Conservation (phyloP, 495 filamentous ascomycete genomes). For the Tetracladium setigerum region DNA sequence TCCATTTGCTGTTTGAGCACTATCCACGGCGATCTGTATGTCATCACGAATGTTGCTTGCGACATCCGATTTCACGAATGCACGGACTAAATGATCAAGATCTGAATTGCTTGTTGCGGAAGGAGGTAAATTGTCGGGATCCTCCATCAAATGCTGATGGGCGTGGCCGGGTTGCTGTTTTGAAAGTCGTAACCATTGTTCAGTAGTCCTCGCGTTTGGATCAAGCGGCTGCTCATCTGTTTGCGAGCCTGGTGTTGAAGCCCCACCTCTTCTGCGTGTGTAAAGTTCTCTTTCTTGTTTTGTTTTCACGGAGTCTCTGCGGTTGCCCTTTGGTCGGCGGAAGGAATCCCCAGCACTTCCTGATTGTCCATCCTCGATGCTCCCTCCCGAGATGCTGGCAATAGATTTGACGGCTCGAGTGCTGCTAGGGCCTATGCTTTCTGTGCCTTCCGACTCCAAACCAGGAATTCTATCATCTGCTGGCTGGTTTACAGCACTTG, state of each 20-base stretch:
- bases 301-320: conserved; percentile 67
- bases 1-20: conserved; percentile 61
- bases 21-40: conserved; percentile 56
- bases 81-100: conserved; percentile 70
- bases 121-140: conserved; percentile 65
- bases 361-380: conserved; percentile 43
- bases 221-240: conserved; percentile 50
- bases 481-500: conserved; percentile 48
- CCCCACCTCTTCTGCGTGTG: conserved; percentile 64
- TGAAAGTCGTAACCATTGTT: conserved; percentile 61
- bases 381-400: conserved; percentile 61
- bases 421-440: conserved; percentile 77
- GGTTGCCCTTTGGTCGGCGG: conserved; percentile 54
- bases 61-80: conserved; percentile 73
- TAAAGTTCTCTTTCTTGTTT: conserved; percentile 87
- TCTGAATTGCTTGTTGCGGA: conserved; percentile 59
- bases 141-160: conserved; percentile 56
- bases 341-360: conserved; percentile 53
- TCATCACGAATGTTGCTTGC: conserved; percentile 72
- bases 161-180: conserved; percentile 53
- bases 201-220: conserved; percentile 38
- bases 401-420: conserved; percentile 86
- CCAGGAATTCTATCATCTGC: conserved; percentile 48
- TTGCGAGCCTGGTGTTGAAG: conserved; percentile 61
- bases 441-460: conserved; percentile 30